These are phyloP conservation scores for Ilex paraguariensis DNA, from an alignment of 305 asterid genomes.

Conservation along the genomic window DNA sequence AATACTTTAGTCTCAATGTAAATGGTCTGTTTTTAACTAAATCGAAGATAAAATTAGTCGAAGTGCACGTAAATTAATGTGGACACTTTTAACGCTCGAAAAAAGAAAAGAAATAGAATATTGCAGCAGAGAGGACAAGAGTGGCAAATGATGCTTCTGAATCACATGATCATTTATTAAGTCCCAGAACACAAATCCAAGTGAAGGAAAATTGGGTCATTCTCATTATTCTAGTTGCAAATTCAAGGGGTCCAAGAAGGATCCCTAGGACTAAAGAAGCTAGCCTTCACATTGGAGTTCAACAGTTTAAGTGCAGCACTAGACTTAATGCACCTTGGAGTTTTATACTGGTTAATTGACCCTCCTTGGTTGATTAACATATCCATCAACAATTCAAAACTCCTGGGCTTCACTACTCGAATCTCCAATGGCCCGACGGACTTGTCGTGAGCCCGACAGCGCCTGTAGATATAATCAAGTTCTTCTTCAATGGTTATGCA, in stretches of 20 bases:
- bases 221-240: too few species aligned
- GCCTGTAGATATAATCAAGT: constrained; percentile 61
- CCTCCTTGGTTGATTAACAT: constrained; percentile 55
- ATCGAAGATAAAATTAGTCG: too few species aligned
- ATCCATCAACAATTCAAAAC: constrained; percentile 67
- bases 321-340: constrained; percentile 70
- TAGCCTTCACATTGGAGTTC: constrained; percentile 43
- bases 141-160: too few species aligned
- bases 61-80: too few species aligned
- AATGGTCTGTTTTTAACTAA: too few species aligned
- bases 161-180: too few species aligned
- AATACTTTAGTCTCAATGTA: too few species aligned
- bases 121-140: too few species aligned
- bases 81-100: too few species aligned
- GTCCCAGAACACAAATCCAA: too few species aligned
- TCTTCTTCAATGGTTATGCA: constrained; percentile 64
- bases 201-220: too few species aligned
- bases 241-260: constrained; percentile 63
- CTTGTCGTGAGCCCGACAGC: constrained; percentile 58
- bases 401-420: constrained; percentile 48
- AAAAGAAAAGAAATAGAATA: too few species aligned
- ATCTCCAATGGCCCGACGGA: constrained; percentile 68
- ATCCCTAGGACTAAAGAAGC: constrained; percentile 59
- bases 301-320: constrained; percentile 56
- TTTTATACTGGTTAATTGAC: constrained; percentile 64